Evolutionary conservation across 345 rosid genomes (phyloP), one percentile per base, ranked within the genome.

Genomic region (Barbarea vulgaris): DNA sequence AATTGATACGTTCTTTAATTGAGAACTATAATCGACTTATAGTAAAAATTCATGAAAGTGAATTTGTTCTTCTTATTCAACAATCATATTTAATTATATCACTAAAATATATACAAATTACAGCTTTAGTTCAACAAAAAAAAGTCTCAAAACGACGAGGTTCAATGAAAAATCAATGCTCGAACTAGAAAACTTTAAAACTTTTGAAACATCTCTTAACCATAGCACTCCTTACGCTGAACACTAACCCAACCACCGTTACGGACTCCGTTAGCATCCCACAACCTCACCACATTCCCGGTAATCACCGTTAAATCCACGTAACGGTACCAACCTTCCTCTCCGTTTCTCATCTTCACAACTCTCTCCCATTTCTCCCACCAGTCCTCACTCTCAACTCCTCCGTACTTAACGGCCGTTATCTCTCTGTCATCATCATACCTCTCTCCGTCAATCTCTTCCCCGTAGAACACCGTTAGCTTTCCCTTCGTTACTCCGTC

Each of bases 231-330:
- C 55, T 69, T 53, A 68, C 52, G 42, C 5, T 41, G 10, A 22
- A 57, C 11, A 30, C 22, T 69, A 70, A 57, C 56, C 60, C 66
- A 51, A 8, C 25, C 64, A n/a, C 70, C 51, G 50, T 69, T 60
- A 69, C 65, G 30, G 41, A 17, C 47, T 62, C 75, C 66, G 52
- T 70, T 77, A 65, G 64, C 88, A 34, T 88, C 91, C 98, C 96
- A 93, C 46, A 93, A 74, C 75, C 87, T 81, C 10, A 93, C 91
- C 9, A 93, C 83, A 76, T 81, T 88, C 24, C 98, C 98, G 82
- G 86, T 77, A 17, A 77, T 25, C 66, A 64, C 76, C 71, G 60
- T 70, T 64, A 77, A 64, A 70, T 93, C 93, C 67, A 86, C 90
- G 73, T 64, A 80, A 39, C 85, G 74, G 82, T 86, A 84, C 96